Evolutionary conservation across 2,329 filamentous ascomycete species (phyloP).

Genomic region (Aschersonia sp.): DNA sequence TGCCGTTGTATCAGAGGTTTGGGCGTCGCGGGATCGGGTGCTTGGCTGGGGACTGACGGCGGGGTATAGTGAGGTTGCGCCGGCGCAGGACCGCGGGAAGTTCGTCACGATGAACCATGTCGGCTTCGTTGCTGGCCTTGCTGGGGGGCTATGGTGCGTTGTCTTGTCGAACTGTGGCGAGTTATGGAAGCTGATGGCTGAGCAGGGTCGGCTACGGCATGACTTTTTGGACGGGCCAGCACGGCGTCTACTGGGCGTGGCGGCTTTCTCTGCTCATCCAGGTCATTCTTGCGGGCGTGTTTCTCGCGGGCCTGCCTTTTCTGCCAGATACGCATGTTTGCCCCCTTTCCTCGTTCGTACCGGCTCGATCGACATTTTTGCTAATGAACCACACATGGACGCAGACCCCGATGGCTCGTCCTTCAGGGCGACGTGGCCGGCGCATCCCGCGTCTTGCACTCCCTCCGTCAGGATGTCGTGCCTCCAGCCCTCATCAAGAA

Average conservation of each 20-base stretch:
- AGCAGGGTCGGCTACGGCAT: conserved; percentile 40
- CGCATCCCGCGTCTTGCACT: conserved; percentile 28
- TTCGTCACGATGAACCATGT: conserved; percentile 46
- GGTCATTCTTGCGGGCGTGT: conserved; percentile 34
- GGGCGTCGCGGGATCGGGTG: neutral
- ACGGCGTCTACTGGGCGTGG: conserved; percentile 35
- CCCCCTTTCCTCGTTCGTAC: neutral
- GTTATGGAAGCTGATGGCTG: too few species aligned
- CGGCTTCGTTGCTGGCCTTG: conserved; percentile 39
- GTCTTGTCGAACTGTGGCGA: too few species aligned
- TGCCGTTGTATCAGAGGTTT: conserved; percentile 36
- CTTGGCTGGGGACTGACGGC: neutral
- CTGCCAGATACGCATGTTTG: conserved; percentile 39
- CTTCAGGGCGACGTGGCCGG: conserved; percentile 28
- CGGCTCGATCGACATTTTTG: neutral
- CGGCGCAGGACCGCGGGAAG: conserved; percentile 35
- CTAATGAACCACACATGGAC: neutral
- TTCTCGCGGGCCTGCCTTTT: conserved; percentile 34
- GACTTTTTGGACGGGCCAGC: conserved; percentile 32
- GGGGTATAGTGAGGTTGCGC: conserved; percentile 34
- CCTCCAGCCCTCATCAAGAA: conserved; percentile 19
- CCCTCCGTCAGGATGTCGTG: conserved; percentile 31
- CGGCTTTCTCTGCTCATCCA: conserved; percentile 36
- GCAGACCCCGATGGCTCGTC: conserved; percentile 40
- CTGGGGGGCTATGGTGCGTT: conserved; percentile 36